Conservation (phyloP, 225 moss, liverwort and hornwort species). For the Physcomitrellopsis africana region DNA sequence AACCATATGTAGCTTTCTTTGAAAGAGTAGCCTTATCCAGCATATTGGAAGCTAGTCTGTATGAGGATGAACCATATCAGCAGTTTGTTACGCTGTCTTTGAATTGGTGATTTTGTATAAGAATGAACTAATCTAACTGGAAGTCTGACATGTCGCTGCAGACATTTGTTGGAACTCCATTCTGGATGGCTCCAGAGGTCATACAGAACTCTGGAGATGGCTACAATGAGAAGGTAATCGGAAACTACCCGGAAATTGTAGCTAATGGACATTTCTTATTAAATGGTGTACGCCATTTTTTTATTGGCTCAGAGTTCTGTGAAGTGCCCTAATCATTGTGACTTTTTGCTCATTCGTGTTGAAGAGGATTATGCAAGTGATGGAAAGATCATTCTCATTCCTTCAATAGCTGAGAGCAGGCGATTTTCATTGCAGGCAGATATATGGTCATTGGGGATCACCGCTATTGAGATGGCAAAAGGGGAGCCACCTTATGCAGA, state of each 20-base stretch:
- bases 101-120: neutral
- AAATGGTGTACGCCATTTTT: neutral
- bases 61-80: neutral
- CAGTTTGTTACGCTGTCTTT: slow-evolving; percentile 1
- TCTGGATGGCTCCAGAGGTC: slow-evolving; percentile 93
- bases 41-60: neutral
- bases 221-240: slow-evolving; percentile 76
- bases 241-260: neutral
- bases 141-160: slow-evolving; percentile 39
- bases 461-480: slow-evolving; percentile 90
- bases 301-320: slow-evolving; percentile 8
- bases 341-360: slow-evolving; percentile 1
- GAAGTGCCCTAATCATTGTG: slow-evolving; percentile 1
- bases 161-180: slow-evolving; percentile 93
- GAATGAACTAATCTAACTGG: slow-evolving; percentile 13
- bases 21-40: slow-evolving; percentile 3
- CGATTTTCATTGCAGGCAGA: slow-evolving; percentile 63
- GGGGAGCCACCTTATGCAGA: slow-evolving; percentile 87
- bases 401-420: slow-evolving; percentile 20
- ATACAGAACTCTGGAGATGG: slow-evolving; percentile 84
- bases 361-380: neutral
- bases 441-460: slow-evolving; percentile 84
- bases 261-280: neutral
- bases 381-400: neutral
- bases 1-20: slow-evolving; percentile 2